These are phyloP conservation scores for Rhynchosporium graminicola DNA, from an alignment of 2,329 filamentous ascomycete species.

Conservation along the genomic window DNA sequence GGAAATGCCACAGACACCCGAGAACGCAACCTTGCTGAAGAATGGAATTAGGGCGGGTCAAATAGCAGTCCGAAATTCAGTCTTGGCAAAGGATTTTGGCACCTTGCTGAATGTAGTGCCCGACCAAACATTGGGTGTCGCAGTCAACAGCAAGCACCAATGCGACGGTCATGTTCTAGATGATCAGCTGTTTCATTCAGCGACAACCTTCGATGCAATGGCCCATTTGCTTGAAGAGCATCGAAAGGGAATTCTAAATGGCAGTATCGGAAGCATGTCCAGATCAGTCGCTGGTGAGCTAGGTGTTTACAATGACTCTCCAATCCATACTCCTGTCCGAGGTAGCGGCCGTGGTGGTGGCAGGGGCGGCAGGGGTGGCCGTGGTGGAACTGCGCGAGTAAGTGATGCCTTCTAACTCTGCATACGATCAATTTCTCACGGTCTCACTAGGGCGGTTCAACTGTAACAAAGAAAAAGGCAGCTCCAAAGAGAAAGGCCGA, in stretches of 20 bases:
- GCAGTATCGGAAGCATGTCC: not conserved
- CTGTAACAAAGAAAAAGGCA: not conserved
- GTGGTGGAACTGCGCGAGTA: slow-evolving; percentile 1
- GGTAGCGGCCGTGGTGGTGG: not conserved
- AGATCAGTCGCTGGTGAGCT: not conserved
- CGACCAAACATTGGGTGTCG: not conserved
- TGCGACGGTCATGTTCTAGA: not conserved
- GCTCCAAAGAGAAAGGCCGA: not conserved
- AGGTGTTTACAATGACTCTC: not conserved
- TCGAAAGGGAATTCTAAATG: not conserved
- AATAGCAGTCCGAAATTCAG: not conserved
- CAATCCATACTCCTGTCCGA: not conserved
- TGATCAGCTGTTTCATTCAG: not conserved
- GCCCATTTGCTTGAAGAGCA: not conserved
- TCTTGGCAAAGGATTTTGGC: not conserved
- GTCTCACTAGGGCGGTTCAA: not conserved
- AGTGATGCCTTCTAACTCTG: not conserved
- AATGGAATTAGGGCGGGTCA: not conserved
- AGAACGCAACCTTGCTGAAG: not conserved
- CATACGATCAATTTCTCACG: not conserved
- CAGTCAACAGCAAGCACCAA: not conserved
- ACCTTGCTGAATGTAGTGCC: not conserved
- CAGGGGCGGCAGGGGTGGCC: not conserved
- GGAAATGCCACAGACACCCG: not conserved
- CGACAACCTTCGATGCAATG: not conserved